These are phyloP conservation scores for Chlamydomonas schloesseri DNA, from an alignment of 139 green algal species.

Conservation along the genomic window DNA sequence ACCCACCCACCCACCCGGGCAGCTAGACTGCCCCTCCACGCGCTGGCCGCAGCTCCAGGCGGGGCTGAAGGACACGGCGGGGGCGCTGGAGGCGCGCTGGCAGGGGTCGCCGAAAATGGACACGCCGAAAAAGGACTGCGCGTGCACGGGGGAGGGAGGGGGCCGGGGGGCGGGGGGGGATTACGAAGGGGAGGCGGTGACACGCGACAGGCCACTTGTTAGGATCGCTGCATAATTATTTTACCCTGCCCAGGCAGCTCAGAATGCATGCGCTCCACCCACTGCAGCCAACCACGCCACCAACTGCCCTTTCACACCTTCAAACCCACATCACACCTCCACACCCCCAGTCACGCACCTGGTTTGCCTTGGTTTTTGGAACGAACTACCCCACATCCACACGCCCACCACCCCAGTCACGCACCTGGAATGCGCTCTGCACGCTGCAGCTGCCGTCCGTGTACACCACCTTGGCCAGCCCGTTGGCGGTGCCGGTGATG, in stretches of 20 bases:
- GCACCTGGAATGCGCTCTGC: slow-evolving; percentile 18
- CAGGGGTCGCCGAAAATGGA: slow-evolving; percentile 40
- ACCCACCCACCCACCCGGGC: slow-evolving; percentile 14
- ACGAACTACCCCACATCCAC: no score
- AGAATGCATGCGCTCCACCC: no score
- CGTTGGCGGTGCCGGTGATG: slow-evolving; percentile 37
- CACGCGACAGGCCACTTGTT: no score
- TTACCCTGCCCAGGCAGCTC: no score
- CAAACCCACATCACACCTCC: no score
- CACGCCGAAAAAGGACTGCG: slow-evolving; percentile 31
- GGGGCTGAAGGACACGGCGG: not conserved
- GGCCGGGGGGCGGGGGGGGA: not conserved
- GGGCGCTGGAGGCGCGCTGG: not conserved
- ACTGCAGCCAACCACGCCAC: no score
- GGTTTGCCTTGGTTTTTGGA: no score
- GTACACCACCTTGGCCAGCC: slow-evolving; percentile 45
- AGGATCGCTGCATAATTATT: no score
- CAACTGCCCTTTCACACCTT: no score
- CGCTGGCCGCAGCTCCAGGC: slow-evolving; percentile 23
- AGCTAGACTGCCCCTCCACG: slow-evolving; percentile 10
- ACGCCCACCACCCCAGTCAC: no score
- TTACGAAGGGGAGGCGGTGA: no score
- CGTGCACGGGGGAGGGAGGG: not conserved
- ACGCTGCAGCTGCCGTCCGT: slow-evolving; percentile 33
- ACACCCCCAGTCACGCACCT: no score